Base-by-base conservation (phyloP, 352 stramenopile genomes). In the Globisporangium canariense region DNA sequence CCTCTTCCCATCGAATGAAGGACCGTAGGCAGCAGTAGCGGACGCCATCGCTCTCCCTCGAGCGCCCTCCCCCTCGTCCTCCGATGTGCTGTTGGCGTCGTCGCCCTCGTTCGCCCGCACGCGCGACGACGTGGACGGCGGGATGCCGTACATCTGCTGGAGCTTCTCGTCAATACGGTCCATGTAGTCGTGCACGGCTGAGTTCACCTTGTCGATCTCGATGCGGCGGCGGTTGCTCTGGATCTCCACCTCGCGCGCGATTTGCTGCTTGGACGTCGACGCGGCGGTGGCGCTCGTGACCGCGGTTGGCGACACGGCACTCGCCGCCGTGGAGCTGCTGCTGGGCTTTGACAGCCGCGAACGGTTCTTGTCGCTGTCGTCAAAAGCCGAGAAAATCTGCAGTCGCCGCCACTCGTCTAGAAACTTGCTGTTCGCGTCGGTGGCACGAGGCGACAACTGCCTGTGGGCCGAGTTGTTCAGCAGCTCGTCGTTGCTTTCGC, bases 111-210 rank as follows among this genome's bases (percentile, higher is more conserved):
- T 58, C 18, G 51, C 14, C 7, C 40, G 40, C 28, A 50, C 22
- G 1, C 60, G 60, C 4, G 60, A 60, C 3, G 52, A n/a, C 4
- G 59, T 67, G 25, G 71, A 90, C 16, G 69, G 73, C 4, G 83
- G 81, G 41, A 92, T 90, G 32, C 83, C 83, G 58, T 92, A 92
- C 81, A 92, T 88, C 58, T 87, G 79, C 51, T 77, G 81, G 25
- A 92, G 72, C 60, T 92, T 92, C 45, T 90, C 78, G 69, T 92
- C 81, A 45, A 92, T 92, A 20, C 79, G 74, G 58, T 92, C 79
- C 81, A 92, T 92, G 79, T 92, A 92, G 56, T 89, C 79, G 58
- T 89, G 79, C 25, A 92, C 81, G 0, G 76, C 75, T 20, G 71
- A 70, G 60, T 92, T 88, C 16, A 92, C 78, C 62, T 89, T 90